phyloP scores from a whole-genome alignment of 2,329 filamentous ascomycete species.

The Magnaporthiopsis poae region DNA sequence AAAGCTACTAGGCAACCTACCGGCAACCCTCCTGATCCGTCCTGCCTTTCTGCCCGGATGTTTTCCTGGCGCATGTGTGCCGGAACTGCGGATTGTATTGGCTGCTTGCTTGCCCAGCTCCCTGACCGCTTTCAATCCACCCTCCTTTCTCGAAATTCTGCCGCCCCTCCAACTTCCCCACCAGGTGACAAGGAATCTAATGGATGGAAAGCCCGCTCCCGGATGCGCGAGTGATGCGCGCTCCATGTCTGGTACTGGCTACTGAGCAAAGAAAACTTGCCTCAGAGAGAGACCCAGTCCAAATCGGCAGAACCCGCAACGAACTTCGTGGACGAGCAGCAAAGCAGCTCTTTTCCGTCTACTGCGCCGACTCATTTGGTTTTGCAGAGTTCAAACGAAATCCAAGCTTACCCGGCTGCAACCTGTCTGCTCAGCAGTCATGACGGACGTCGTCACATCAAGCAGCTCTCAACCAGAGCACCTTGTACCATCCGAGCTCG shows the following conservation, averaged over 20 bases:
- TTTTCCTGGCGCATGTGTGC: background rate
- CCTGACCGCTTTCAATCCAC: conserved; percentile 1
- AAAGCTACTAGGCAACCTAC: too few relatives aligned
- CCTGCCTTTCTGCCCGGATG: too few relatives aligned
- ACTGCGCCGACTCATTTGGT: background rate
- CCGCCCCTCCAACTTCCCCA: conserved; percentile 1
- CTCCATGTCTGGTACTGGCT: background rate
- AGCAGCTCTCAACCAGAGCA: conserved; percentile 40
- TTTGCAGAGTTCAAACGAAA: background rate
- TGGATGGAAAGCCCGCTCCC: too few relatives aligned
- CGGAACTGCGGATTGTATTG: background rate
- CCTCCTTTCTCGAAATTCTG: background rate
- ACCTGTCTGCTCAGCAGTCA: background rate
- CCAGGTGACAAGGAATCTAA: background rate
- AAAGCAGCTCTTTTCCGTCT: background rate
- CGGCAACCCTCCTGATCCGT: too few relatives aligned
- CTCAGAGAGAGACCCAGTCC: background rate
- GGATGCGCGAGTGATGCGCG: background rate
- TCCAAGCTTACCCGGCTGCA: background rate
- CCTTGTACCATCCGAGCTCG: conserved; percentile 68
- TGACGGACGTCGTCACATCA: background rate
- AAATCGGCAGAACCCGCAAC: background rate
- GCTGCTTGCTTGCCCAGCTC: too few relatives aligned
- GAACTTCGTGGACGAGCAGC: background rate
- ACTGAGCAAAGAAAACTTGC: background rate